These are phyloP conservation scores for Paecilomyces sp. DNA, from an alignment of 2,329 filamentous ascomycete species.

Conservation along the genomic window DNA sequence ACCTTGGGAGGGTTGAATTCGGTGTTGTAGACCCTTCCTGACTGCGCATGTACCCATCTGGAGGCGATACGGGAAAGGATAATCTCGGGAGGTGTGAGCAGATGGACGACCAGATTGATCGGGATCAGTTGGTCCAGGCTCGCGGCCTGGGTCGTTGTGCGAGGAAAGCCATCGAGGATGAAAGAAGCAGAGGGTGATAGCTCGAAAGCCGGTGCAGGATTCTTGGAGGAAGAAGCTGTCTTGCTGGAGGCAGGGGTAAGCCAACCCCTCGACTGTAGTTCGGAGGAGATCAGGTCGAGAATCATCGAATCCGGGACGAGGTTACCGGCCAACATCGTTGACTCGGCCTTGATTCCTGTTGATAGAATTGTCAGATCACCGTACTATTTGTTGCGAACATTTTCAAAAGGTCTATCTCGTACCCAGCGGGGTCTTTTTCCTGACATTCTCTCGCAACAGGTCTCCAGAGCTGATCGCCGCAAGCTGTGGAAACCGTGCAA, in stretches of 20 bases:
- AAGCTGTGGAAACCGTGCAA: conserved; percentile 79
- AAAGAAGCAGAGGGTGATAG: conserved; percentile 58
- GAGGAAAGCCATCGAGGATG: conserved; percentile 92
- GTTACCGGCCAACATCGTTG: conserved; percentile 76
- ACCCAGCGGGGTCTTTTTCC: conserved; percentile 80
- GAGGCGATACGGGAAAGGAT: conserved; percentile 85
- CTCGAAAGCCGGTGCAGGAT: conserved; percentile 21
- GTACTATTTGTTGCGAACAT: conserved; percentile 5
- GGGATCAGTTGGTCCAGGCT: conserved; percentile 75
- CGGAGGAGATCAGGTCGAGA: conserved; percentile 82
- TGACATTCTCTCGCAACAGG: conserved; percentile 85
- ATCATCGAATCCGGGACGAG: conserved; percentile 92
- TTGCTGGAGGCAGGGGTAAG: conserved; percentile 36
- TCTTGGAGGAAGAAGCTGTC: background rate
- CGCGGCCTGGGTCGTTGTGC: conserved; percentile 71
- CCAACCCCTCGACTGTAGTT: conserved; percentile 82
- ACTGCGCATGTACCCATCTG: conserved; percentile 88
- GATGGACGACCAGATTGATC: conserved; percentile 88
- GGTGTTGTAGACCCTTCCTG: conserved; percentile 91
- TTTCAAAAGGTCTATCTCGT: conserved; percentile 17
- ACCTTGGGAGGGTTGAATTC: conserved; percentile 82
- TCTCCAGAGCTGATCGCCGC: conserved; percentile 92
- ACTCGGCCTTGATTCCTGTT: conserved; percentile 81
- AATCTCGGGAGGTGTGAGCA: conserved; percentile 77
- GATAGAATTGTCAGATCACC: conserved; percentile 7